phyloP scores from a whole-genome alignment of 2,329 filamentous ascomycete species.

The Phialophora tarda region DNA sequence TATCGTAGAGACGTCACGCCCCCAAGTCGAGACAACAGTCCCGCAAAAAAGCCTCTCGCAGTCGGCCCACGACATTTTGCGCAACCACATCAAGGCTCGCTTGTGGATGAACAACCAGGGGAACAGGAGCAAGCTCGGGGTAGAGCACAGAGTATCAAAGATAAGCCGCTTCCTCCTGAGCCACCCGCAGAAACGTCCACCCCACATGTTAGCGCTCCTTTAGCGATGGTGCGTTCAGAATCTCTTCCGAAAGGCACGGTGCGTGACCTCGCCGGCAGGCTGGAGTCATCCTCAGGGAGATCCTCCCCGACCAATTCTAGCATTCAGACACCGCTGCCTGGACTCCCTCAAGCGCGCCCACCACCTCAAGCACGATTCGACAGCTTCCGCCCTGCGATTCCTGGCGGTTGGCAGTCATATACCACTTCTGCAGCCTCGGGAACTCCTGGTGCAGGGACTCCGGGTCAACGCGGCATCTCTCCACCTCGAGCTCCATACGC shows the following conservation, averaged over 20 bases:
- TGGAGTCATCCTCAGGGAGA: constrained; percentile 47
- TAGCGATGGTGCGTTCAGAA: constrained; percentile 45
- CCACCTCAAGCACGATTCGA: constrained; percentile 41
- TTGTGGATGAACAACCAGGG: constrained; percentile 35
- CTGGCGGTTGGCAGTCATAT: constrained; percentile 61
- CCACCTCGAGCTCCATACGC: constrained; percentile 15
- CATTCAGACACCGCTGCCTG: constrained; percentile 9
- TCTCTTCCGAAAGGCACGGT: constrained; percentile 58
- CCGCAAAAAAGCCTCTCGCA: constrained; percentile 63
- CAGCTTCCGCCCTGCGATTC: constrained; percentile 59
- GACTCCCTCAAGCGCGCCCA: constrained; percentile 21
- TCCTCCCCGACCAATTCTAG: constrained; percentile 32
- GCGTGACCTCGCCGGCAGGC: constrained; percentile 58
- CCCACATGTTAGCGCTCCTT: constrained; percentile 20
- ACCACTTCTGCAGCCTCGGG: constrained; percentile 40
- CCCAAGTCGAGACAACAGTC: constrained; percentile 64
- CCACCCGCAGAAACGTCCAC: constrained; percentile 39
- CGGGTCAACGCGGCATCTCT: constrained; percentile 14
- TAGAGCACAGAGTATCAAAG: constrained; percentile 4
- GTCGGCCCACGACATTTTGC: constrained; percentile 50
- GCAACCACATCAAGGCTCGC: constrained; percentile 53
- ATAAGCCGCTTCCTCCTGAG: constrained; percentile 42
- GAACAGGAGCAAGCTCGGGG: neutral
- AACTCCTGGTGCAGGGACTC: constrained; percentile 19
- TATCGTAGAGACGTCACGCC: constrained; percentile 64